A percentile compares a stretch with the other conserved stretches of the same genome.
Conservation (phyloP, 805 yeast species). For the Pichia californica region DNA sequence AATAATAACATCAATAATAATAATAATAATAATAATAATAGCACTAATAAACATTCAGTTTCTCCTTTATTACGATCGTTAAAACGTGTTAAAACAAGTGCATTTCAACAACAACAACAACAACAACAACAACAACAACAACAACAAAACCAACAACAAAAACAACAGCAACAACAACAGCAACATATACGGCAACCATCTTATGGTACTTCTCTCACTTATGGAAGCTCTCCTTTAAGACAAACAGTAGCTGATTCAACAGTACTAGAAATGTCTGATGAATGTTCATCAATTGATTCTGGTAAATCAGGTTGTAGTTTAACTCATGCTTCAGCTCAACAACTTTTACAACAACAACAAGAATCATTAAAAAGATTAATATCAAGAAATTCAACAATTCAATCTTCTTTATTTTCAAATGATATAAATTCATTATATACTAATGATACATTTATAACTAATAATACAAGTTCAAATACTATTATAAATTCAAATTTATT, state of each 20-base stretch:
- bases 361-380: slow-evolving; percentile 9
- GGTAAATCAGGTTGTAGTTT: slow-evolving; percentile 14
- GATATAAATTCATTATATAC: slow-evolving; percentile 25
- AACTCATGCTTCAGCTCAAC: slow-evolving; percentile 12
- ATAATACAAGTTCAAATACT: not conserved
- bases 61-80: slow-evolving; percentile 1
- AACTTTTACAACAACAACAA: slow-evolving; percentile 12
- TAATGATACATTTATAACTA: slow-evolving; percentile 18
- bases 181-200: not conserved
- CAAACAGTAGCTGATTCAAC: slow-evolving; percentile 20
- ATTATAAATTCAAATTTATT: slow-evolving; percentile 7
- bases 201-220: slow-evolving; percentile 14
- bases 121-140: not conserved
- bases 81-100: not conserved
- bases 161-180: not conserved
- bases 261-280: slow-evolving; percentile 17
- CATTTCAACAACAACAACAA: not conserved
- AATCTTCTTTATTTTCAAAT: slow-evolving; percentile 21
- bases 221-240: slow-evolving; percentile 30
- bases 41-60: not conserved
- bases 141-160: not conserved
- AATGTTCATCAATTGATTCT: slow-evolving; percentile 22
- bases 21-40: not conserved
- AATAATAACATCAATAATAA: not conserved
- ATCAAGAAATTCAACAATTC: slow-evolving; percentile 14